These are phyloP conservation scores for Gossypium herbaceum DNA, from an alignment of 345 rosid genomes.

Conservation along the genomic window DNA sequence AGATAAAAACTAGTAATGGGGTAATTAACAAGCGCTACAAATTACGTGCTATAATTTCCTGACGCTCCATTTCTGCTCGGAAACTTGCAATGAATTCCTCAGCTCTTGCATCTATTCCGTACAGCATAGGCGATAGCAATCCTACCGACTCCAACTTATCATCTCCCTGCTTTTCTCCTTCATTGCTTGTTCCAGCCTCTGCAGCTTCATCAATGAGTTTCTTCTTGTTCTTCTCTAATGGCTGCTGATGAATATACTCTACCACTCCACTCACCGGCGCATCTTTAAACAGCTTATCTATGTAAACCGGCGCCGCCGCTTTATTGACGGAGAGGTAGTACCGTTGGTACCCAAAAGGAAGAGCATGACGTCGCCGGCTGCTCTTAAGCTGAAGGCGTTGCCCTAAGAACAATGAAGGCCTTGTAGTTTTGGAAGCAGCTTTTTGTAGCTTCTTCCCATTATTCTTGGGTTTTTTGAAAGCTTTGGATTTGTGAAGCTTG, in stretches of 20 bases:
- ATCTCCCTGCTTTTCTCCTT: conserved; percentile 12
- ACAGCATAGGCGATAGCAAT: conserved; percentile 44
- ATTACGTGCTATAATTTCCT: conserved; percentile 41
- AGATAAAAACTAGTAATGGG: not conserved
- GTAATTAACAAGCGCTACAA: conserved; percentile 20
- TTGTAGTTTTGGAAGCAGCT: not conserved
- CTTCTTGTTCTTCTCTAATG: conserved; percentile 7
- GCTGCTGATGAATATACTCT: not conserved
- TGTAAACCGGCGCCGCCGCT: conserved; percentile 38
- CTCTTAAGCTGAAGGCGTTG: conserved; percentile 9
- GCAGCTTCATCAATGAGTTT: conserved; percentile 8
- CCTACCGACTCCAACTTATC: conserved; percentile 36
- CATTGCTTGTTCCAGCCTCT: conserved; percentile 26
- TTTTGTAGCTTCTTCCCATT: not conserved
- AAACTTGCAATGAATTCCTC: conserved; percentile 61
- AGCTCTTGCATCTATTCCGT: conserved; percentile 69
- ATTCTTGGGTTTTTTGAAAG: conserved; percentile 30
- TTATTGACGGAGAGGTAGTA: conserved; percentile 32
- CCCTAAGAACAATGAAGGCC: conserved; percentile 15
- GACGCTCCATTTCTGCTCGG: conserved; percentile 49
- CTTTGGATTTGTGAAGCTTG: conserved; percentile 39
- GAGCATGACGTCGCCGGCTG: conserved; percentile 23
- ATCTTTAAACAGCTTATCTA: conserved; percentile 52
- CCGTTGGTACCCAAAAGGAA: conserved; percentile 26
- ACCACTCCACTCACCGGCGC: conserved; percentile 23